Conservation (phyloP, 2,329 filamentous ascomycete genomes). For the Zarea fungicola region DNA sequence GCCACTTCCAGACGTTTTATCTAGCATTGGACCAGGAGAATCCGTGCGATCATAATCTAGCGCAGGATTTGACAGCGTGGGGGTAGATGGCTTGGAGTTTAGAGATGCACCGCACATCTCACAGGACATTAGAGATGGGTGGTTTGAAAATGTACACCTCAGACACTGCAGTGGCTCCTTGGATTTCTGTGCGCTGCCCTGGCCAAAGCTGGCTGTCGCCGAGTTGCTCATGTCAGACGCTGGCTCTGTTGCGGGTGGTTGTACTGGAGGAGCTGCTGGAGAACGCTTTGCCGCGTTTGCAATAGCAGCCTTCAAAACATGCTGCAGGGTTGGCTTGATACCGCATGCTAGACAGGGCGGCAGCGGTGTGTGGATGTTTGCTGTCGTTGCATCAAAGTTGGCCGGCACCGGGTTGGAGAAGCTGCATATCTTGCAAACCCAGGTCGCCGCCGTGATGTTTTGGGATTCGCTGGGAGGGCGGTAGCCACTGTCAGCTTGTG, state of each 20-base stretch:
- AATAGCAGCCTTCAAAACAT: conserved; percentile 83
- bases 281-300: conserved; percentile 59
- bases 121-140: conserved; percentile 77
- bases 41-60: conserved; percentile 48
- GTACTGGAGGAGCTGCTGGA: conserved; percentile 6
- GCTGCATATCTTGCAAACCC: conserved; percentile 94
- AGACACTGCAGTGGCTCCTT: conserved; percentile 60
- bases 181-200: background rate
- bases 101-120: conserved; percentile 87
- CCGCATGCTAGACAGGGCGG: conserved; percentile 90
- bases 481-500: conserved; percentile 34
- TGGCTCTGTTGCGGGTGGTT: conserved; percentile 14
- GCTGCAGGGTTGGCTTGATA: conserved; percentile 80
- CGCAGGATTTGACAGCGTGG: conserved; percentile 32
- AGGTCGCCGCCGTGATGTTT: conserved; percentile 60
- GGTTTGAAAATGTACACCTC: conserved; percentile 89
- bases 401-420: conserved; percentile 90
- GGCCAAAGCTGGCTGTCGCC: background rate
- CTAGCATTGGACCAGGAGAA: conserved; percentile 71
- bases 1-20: conserved; percentile 21
- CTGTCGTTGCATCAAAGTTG: conserved; percentile 83
- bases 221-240: background rate
- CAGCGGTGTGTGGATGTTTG: conserved; percentile 71
- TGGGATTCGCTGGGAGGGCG: conserved; percentile 27
- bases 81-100: conserved; percentile 44